A percentile compares a stretch with the other conserved stretches of the same genome.
phyloP scores from a whole-genome alignment of 331 rosid genomes.

The Prunus yedoensis region DNA sequence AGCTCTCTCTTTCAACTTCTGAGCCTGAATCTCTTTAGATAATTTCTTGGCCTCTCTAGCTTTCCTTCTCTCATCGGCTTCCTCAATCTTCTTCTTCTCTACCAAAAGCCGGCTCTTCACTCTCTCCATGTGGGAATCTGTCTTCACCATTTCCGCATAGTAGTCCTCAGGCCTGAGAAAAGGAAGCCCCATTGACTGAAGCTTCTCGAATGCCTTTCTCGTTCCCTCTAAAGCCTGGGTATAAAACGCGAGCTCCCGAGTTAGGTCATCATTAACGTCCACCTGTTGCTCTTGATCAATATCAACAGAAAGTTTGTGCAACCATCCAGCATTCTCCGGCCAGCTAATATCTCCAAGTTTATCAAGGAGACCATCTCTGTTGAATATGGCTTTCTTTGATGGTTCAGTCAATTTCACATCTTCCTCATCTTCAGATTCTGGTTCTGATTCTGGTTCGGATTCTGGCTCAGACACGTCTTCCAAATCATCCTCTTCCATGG shows the following conservation, averaged over 20 bases:
- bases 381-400: constrained; percentile 49
- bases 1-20: constrained; percentile 68
- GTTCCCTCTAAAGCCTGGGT: constrained; percentile 78
- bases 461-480: constrained; percentile 41
- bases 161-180: constrained; percentile 70
- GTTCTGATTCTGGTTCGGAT: constrained; percentile 9
- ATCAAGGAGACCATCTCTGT: constrained; percentile 58
- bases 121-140: constrained; percentile 70
- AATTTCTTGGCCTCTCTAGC: constrained; percentile 68
- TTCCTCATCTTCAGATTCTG: constrained; percentile 51
- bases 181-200: constrained; percentile 56
- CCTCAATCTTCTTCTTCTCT: constrained; percentile 69
- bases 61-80: constrained; percentile 76
- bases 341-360: constrained; percentile 72
- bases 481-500: constrained; percentile 19
- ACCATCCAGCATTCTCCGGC: constrained; percentile 53
- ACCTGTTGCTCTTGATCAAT: constrained; percentile 47
- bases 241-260: constrained; percentile 61
- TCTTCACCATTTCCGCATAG: constrained; percentile 83
- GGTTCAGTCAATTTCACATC: constrained; percentile 56
- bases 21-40: constrained; percentile 67
- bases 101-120: constrained; percentile 65
- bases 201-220: constrained; percentile 60
- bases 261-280: constrained; percentile 70
- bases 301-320: constrained; percentile 44